phyloP scores from a whole-genome alignment of 202 grass and related monocot species.

The Hordeum pubiflorum region DNA sequence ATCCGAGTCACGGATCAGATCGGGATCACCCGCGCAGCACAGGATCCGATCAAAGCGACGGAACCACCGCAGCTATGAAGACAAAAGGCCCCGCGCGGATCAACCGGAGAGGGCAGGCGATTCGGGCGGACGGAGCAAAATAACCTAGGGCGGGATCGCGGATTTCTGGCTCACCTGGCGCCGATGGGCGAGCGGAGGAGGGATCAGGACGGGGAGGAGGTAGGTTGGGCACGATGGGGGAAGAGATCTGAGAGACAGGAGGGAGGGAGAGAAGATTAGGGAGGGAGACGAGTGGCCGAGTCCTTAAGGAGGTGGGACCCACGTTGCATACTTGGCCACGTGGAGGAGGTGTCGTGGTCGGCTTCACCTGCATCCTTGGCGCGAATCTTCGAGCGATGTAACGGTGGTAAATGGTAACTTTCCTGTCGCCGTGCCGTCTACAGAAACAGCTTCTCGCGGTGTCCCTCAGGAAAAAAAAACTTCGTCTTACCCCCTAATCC shows the following conservation, averaged over 20 bases:
- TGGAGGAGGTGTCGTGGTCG: conserved; percentile 19
- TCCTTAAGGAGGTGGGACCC: conserved; percentile 22
- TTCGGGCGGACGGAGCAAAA: not conserved
- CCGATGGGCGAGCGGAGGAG: not conserved
- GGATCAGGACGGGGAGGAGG: conserved; percentile 1
- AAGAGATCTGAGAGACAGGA: conserved; percentile 23
- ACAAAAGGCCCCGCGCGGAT: not conserved
- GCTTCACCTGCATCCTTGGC: not conserved
- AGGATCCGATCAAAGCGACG: conserved; percentile 18
- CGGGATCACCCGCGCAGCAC: not conserved
- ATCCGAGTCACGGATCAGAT: not conserved
- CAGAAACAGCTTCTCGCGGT: not conserved
- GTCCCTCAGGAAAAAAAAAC: no score
- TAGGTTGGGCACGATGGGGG: conserved; percentile 8
- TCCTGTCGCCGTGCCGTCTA: no score
- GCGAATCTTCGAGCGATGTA: not conserved
- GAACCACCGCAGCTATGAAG: no score
- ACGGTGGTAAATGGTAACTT: not conserved
- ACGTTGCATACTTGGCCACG: conserved; percentile 22
- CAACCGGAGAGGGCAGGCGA: not conserved
- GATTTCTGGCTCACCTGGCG: not conserved
- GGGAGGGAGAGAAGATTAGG: not conserved
- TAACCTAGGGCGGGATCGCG: not conserved
- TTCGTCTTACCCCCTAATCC: no score
- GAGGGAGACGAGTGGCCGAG: conserved; percentile 32